Base-by-base conservation (phyloP, 2,329 filamentous ascomycete species). In the Tolypocladium ovalisporum region DNA sequence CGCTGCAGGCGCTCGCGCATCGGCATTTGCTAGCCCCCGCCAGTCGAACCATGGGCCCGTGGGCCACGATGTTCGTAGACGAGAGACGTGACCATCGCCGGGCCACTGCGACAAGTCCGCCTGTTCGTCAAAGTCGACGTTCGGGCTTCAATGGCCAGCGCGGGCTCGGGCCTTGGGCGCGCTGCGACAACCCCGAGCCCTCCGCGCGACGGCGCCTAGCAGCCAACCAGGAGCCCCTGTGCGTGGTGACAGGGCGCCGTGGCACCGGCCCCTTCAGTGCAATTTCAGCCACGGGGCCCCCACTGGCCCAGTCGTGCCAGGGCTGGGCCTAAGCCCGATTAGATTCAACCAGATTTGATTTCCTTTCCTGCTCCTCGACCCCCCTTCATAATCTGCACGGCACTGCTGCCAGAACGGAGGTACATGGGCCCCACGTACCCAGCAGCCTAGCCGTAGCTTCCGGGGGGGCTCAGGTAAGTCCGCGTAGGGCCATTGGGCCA, bases 21-120 rank as follows among this genome's bases (percentile, higher is more conserved):
- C 59, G 59, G 58, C 59, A 58, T 54, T 58, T 56, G 24, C 52
- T 32, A 57, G 57, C 52, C 44, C 59, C 40, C 58, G 59, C 51
- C 24, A 37, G 53, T 42, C 58, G 56, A 53, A 51, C 54, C 6
- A 51, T n/a, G 47, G 19, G 47, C 17, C 47, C 27, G 12, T 27
- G 47, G 24, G 24, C 42, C 4, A 17, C 37, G 5, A 40, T n/a
- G 19, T 17, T n/a, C 37, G 37, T 17, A 7, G 4, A 37, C 36
- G 32, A 34, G 32, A 34, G 4, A 9, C 5, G 9, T 34, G 32
- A 9, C 9, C 32, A 9, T 34, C 4, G 32, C 9, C 32, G n/a
- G n/a, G n/a, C n/a, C n/a, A n/a, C n/a, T n/a, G n/a, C n/a, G n/a
- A n/a, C n/a, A n/a, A n/a, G n/a, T n/a, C n/a, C n/a, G n/a, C n/a